phyloP scores from a whole-genome alignment of 371 early-diverging fungal species.

The Scutellospora calospora region DNA sequence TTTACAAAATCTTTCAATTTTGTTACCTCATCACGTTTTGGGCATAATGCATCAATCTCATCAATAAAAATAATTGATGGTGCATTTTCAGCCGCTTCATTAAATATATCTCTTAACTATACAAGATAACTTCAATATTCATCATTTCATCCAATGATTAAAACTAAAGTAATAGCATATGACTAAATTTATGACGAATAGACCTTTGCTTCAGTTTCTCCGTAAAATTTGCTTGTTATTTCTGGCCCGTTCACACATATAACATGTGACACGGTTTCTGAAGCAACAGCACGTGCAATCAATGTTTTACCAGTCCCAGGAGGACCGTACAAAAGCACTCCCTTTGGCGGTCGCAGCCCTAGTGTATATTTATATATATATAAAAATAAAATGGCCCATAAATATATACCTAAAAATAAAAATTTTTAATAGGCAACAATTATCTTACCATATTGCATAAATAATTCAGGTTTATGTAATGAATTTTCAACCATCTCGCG shows the following conservation, averaged over 20 bases:
- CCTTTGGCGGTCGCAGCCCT: constrained; percentile 85
- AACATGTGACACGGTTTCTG: constrained; percentile 82
- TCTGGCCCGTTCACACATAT: constrained; percentile 96
- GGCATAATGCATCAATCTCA: constrained; percentile 98
- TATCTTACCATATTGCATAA: constrained; percentile 65
- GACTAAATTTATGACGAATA: neutral
- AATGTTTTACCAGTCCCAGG: constrained; percentile 99
- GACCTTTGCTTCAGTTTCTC: constrained; percentile 95
- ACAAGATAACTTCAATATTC: neutral
- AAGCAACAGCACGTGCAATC: constrained; percentile 90
- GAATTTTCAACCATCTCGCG: constrained; percentile 91
- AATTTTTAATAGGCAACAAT: neutral
- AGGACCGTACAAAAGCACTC: constrained; percentile 95
- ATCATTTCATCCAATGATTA: neutral
- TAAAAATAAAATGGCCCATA: neutral
- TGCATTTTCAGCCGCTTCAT: constrained; percentile 79
- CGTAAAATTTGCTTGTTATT: constrained; percentile 93
- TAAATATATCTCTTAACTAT: constrained; percentile 82
- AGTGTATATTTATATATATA: neutral
- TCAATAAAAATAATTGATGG: constrained; percentile 98
- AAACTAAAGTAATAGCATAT: neutral
- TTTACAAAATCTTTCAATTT: too few relatives aligned
- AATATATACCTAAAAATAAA: neutral
- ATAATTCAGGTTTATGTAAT: constrained; percentile 78
- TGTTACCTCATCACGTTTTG: constrained; percentile 83